Evolutionary conservation across 2,329 filamentous ascomycete species (phyloP), one percentile per base, ranked within the genome.

Genomic region (Nemania bipapillata): DNA sequence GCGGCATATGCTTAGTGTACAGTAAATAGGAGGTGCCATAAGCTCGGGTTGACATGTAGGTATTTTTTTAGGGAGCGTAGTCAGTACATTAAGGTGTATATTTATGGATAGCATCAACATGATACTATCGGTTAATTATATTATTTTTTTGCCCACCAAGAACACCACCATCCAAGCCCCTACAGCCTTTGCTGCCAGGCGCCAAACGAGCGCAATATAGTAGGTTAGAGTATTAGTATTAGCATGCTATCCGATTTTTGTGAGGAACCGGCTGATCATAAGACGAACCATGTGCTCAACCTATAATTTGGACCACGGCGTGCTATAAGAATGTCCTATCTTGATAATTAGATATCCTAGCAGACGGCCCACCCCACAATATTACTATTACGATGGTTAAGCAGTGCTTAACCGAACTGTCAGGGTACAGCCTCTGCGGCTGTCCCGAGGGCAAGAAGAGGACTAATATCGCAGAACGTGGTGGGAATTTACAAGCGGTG

Each of bases 1-100:
- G 81, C 80, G 63, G 81, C 81, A 47, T 82, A 82, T 75, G 80
- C 80, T 66, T 82, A 66, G 79, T 32, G 62, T n/a, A n/a, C n/a
- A n/a, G n/a, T 42, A 45, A 20, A 49, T 57, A 65, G 28, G 61
- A 71, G 47, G 65, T 67, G 65, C 65, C 15, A 66, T 63, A 66
- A 28, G 30, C 63, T 60, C 70, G 26, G 63, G 57, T 63, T 55
- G 8, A 66, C 70, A 56, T 59, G n/a, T 4, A 11, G n/a, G 52
- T n/a, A 54, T 30, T 20, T 3, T 20, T 30, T 59, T 45, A 26
- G 6, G 26, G 22, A 24, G 24, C 20, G 28, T 42, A 20, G 2
- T 22, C 26, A 11, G 37, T 20, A 37, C 58, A 8, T 50, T 37
- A 11, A 45, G 1, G 12, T 56, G 17, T 62, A 32, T 42, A 65